Evolutionary conservation across 805 yeast species (phyloP).

Genomic region (Vanderwaltozyma verrucispora): DNA sequence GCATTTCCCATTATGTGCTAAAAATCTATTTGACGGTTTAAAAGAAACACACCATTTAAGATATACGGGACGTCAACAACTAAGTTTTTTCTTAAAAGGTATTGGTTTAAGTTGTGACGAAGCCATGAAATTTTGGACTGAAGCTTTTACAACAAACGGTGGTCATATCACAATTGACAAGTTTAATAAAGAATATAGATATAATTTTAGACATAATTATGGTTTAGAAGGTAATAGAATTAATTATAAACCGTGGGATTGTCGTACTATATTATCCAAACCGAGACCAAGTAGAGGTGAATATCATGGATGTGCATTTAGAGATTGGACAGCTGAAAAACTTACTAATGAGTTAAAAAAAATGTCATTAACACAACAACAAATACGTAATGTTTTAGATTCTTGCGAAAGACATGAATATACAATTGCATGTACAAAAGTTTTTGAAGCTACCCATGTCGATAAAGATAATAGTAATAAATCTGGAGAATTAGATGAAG

Average conservation of each 20-base stretch:
- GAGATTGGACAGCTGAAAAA: slow-evolving; percentile 60
- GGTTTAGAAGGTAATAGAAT: slow-evolving; percentile 87
- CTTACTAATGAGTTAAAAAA: slow-evolving; percentile 41
- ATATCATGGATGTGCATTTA: slow-evolving; percentile 88
- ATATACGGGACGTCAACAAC: slow-evolving; percentile 77
- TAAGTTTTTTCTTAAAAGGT: slow-evolving; percentile 77
- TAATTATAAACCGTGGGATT: slow-evolving; percentile 79
- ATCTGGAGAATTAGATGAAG: slow-evolving; percentile 34
- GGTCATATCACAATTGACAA: slow-evolving; percentile 52
- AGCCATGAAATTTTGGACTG: slow-evolving; percentile 76
- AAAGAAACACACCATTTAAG: slow-evolving; percentile 59
- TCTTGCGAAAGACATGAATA: slow-evolving; percentile 60
- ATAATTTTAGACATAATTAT: slow-evolving; percentile 79
- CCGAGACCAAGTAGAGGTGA: slow-evolving; percentile 62
- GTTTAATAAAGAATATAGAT: slow-evolving; percentile 80
- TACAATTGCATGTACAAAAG: slow-evolving; percentile 83
- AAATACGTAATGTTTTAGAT: slow-evolving; percentile 52
- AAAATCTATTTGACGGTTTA: slow-evolving; percentile 53
- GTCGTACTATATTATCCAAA: slow-evolving; percentile 62
- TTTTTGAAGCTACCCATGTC: slow-evolving; percentile 56
- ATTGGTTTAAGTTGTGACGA: slow-evolving; percentile 84
- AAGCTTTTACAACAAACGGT: slow-evolving; percentile 49
- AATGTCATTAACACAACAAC: slow-evolving; percentile 35
- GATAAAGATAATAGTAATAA: slow-evolving; percentile 25
- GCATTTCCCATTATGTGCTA: slow-evolving; percentile 79